A percentile compares a stretch with the other conserved stretches of the same genome.
Conservation (phyloP, 2,329 filamentous ascomycete genomes). For the Epichloe gansuensis region DNA sequence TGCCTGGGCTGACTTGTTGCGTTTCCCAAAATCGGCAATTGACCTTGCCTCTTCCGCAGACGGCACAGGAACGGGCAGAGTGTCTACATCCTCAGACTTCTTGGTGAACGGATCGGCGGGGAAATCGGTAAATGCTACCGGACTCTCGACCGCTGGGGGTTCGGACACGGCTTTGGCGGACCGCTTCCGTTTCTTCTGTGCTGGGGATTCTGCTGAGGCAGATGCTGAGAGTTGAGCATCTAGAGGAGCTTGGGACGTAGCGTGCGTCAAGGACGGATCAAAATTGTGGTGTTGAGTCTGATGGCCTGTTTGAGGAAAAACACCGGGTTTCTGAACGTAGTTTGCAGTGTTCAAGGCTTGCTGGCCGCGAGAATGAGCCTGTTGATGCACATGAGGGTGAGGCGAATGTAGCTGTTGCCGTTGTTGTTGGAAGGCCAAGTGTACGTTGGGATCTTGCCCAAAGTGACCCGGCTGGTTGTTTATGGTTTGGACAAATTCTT, state of each 20-base stretch:
- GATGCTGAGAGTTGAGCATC: background rate
- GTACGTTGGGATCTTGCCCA: slow-evolving; percentile 3
- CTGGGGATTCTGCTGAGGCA: slow-evolving; percentile 15
- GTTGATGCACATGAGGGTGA: slow-evolving; percentile 7
- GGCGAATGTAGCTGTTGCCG: slow-evolving; percentile 7
- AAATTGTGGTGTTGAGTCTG: slow-evolving; percentile 8
- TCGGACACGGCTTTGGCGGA: slow-evolving; percentile 11
- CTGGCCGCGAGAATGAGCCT: slow-evolving; percentile 16
- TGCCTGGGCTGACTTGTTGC: slow-evolving; percentile 23
- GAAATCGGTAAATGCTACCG: slow-evolving; percentile 14
- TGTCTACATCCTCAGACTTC: slow-evolving; percentile 23
- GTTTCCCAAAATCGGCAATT: slow-evolving; percentile 27
- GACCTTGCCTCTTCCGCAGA: slow-evolving; percentile 21
- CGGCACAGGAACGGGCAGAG: slow-evolving; percentile 18
- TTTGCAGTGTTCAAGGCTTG: slow-evolving; percentile 12
- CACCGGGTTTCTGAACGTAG: background rate
- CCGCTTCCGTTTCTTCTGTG: slow-evolving; percentile 27
- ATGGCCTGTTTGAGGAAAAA: slow-evolving; percentile 4
- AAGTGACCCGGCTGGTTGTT: slow-evolving; percentile 5
- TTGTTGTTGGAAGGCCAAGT: slow-evolving; percentile 9
- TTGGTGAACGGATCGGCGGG: slow-evolving; percentile 16
- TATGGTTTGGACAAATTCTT: slow-evolving; percentile 4
- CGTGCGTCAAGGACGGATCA: slow-evolving; percentile 1
- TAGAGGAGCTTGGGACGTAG: background rate
- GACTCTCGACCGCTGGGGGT: slow-evolving; percentile 3